Percentiles rank a stretch among this genome's conserved stretches.
phyloP scores from a whole-genome alignment of 2,329 filamentous ascomycete species.

The Trichoderma pleuroti region DNA sequence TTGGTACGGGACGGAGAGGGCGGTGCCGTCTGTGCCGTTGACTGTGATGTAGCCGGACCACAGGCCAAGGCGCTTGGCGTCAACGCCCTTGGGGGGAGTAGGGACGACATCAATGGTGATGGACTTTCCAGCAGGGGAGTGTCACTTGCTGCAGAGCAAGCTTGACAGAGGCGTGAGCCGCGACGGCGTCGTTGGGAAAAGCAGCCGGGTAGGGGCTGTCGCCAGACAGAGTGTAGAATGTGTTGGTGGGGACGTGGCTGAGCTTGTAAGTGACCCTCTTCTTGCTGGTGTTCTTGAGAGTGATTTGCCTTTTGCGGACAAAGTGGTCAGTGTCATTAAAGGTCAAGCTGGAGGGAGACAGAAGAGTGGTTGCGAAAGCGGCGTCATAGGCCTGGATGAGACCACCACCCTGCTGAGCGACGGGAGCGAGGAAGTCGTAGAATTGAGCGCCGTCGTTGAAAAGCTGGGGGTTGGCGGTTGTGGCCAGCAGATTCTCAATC shows the following conservation, averaged over 20 bases:
- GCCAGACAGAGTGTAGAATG: constrained; percentile 48
- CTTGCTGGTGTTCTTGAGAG: constrained; percentile 52
- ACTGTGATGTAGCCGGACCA: constrained; percentile 43
- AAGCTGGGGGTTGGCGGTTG: constrained; percentile 46
- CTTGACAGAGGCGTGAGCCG: constrained; percentile 41
- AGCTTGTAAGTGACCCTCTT: constrained; percentile 50
- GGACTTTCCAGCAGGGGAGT: constrained; percentile 40
- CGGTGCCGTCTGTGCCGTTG: constrained; percentile 38
- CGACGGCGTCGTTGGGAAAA: constrained; percentile 46
- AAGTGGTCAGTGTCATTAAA: constrained; percentile 64
- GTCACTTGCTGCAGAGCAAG: constrained; percentile 44
- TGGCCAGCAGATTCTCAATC: constrained; percentile 48
- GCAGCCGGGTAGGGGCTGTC: constrained; percentile 34
- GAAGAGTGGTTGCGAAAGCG: constrained; percentile 49
- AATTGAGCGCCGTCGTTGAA: constrained; percentile 45
- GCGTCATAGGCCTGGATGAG: constrained; percentile 59
- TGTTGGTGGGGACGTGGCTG: constrained; percentile 47
- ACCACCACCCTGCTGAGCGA: constrained; percentile 59
- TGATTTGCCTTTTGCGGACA: constrained; percentile 42
- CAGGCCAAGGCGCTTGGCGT: constrained; percentile 37
- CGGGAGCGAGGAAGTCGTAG: constrained; percentile 46
- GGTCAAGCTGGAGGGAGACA: constrained; percentile 55
- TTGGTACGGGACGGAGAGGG: constrained; percentile 41
- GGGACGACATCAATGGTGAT: constrained; percentile 46
- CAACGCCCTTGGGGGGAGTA: constrained; percentile 37